Percentiles rank a stretch among this genome's conserved stretches.
phyloP scores from a whole-genome alignment of 192 early-diverging fungal species.

The Jimgerdemannia flammicorona region DNA sequence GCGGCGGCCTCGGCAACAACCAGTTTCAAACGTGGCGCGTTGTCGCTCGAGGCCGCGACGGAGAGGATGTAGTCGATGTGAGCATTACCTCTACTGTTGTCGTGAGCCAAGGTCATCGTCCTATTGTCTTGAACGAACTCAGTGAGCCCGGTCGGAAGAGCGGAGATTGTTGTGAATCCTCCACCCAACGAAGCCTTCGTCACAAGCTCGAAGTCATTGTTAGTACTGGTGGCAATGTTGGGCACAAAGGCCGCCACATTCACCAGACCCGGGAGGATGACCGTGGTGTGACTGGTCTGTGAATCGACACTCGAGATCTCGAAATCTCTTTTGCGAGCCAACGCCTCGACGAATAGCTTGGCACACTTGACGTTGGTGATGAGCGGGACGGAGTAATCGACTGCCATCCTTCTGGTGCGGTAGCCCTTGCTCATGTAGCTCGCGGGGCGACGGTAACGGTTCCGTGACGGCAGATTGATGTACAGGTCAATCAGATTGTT shows the following conservation, averaged over 20 bases:
- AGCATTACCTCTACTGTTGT: constrained; percentile 40
- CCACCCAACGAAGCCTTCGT: constrained; percentile 74
- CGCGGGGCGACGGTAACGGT: constrained; percentile 93
- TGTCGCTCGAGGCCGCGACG: constrained; percentile 65
- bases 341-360: constrained; percentile 95
- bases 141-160: constrained; percentile 52
- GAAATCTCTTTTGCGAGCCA: constrained; percentile 65
- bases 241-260: constrained; percentile 74
- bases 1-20: constrained; percentile 42
- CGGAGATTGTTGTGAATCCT: constrained; percentile 81
- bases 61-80: constrained; percentile 73
- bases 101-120: constrained; percentile 48
- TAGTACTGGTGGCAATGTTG: constrained; percentile 33
- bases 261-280: constrained; percentile 83
- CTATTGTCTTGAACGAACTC: constrained; percentile 51
- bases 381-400: constrained; percentile 94
- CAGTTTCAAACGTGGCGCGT: constrained; percentile 44
- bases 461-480: constrained; percentile 98
- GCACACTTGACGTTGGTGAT: constrained; percentile 99
- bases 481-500: constrained; percentile 98
- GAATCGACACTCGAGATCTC: constrained; percentile 86
- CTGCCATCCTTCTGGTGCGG: constrained; percentile 93
- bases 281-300: constrained; percentile 83
- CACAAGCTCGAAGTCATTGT: constrained; percentile 56
- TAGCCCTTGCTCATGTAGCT: constrained; percentile 95